Evolutionary conservation across 1,284 basidiomycete species (phyloP).

Genomic region (Sphaerobolus stellatus): DNA sequence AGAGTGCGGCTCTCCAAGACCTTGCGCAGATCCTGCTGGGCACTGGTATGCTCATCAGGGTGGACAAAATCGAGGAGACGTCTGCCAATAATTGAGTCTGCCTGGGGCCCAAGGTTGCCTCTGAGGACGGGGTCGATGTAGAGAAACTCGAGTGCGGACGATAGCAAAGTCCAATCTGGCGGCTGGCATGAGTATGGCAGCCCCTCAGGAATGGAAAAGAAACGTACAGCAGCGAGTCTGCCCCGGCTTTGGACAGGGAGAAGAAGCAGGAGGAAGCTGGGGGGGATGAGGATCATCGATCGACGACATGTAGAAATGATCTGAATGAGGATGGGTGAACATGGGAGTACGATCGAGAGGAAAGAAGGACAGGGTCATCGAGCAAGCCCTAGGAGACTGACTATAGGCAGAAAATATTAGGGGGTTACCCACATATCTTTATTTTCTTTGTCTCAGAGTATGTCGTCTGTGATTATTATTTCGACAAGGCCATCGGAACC

Average conservation of each 20-base stretch:
- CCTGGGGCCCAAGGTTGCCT: slow-evolving; percentile 73
- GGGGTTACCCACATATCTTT: background rate
- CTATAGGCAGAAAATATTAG: background rate
- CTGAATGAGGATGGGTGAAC: slow-evolving; percentile 11
- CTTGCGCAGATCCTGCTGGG: slow-evolving; percentile 72
- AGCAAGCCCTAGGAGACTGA: background rate
- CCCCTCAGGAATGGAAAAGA: slow-evolving; percentile 17
- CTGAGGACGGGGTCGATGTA: slow-evolving; percentile 88
- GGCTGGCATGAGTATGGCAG: slow-evolving; percentile 35
- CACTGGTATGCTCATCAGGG: slow-evolving; percentile 82
- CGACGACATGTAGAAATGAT: slow-evolving; percentile 8
- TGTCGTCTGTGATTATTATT: background rate
- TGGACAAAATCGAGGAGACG: slow-evolving; percentile 86
- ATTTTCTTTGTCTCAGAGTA: background rate
- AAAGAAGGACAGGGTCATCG: background rate
- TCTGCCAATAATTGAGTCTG: slow-evolving; percentile 66
- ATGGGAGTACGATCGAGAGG: slow-evolving; percentile 9
- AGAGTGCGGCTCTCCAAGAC: slow-evolving; percentile 80
- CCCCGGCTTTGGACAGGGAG: slow-evolving; percentile 51
- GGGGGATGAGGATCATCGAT: slow-evolving; percentile 2
- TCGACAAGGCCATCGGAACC: background rate
- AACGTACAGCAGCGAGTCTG: slow-evolving; percentile 75
- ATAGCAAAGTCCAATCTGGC: slow-evolving; percentile 72
- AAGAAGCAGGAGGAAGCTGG: background rate
- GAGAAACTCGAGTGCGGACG: slow-evolving; percentile 75